Conservation (phyloP, 2,329 filamentous ascomycete genomes). For the Epichloe gansuensis region DNA sequence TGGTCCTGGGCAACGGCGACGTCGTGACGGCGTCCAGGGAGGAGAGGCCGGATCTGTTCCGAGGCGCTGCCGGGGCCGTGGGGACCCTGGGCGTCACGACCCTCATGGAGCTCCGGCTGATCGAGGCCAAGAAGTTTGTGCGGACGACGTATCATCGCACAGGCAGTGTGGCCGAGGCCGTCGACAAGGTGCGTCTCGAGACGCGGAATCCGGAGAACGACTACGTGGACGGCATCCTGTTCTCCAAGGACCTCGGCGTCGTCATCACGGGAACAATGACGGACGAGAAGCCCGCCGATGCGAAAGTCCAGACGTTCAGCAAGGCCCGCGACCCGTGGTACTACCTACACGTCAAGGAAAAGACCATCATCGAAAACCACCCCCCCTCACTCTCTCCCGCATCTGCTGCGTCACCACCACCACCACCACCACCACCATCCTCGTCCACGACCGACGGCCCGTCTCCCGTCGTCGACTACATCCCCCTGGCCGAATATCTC, state of each 20-base stretch:
- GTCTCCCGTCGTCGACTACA: conserved; percentile 34
- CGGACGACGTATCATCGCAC: conserved; percentile 48
- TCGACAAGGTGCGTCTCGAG: conserved; percentile 36
- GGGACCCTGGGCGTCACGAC: conserved; percentile 58
- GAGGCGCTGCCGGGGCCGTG: conserved; percentile 51
- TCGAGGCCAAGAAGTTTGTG: conserved; percentile 48
- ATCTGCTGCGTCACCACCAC: conserved; percentile 2
- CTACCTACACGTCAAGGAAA: conserved; percentile 54
- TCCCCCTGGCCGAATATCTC: conserved; percentile 59
- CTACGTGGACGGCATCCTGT: conserved; percentile 65
- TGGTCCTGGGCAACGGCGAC: conserved; percentile 55
- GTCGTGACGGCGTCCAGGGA: conserved; percentile 38
- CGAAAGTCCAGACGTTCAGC: conserved; percentile 40
- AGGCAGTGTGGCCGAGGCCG: conserved; percentile 32
- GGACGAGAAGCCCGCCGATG: conserved; percentile 31
- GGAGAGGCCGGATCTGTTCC: conserved; percentile 44
- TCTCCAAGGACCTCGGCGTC: conserved; percentile 47
- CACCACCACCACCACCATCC: not conserved
- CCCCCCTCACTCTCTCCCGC: conserved; percentile 4
- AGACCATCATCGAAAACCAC: conserved; percentile 16
- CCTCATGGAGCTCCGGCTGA: conserved; percentile 49
- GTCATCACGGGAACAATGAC: conserved; percentile 52
- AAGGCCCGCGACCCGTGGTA: conserved; percentile 59
- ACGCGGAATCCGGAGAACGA: conserved; percentile 36
- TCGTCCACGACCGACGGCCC: conserved; percentile 7